A percentile compares a stretch with the other conserved stretches of the same genome.
phyloP scores from a whole-genome alignment of 2,329 filamentous ascomycete genomes.

The Colletotrichum gloeosporioides region DNA sequence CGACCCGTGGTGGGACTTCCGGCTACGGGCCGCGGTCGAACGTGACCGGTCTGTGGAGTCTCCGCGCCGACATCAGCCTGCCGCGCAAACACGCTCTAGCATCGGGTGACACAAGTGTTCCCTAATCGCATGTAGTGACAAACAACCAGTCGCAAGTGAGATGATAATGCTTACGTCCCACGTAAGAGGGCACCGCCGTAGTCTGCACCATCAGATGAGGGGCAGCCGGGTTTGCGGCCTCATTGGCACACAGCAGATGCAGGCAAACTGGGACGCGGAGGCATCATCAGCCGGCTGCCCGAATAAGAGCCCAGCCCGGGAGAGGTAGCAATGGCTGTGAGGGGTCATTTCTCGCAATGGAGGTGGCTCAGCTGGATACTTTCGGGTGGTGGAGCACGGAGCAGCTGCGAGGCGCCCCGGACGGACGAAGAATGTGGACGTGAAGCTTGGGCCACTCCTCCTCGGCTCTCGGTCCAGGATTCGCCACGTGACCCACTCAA shows the following conservation, averaged over 20 bases:
- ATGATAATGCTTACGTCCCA: constrained; percentile 4
- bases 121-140: not conserved
- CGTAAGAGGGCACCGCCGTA: not conserved
- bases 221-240: not conserved
- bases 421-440: not conserved
- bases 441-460: not conserved
- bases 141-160: not conserved
- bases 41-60: constrained; percentile 14
- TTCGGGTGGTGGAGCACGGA: not conserved
- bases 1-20: not conserved
- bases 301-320: not conserved
- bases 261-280: not conserved
- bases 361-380: not conserved
- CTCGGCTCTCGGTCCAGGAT: not conserved
- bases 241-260: not conserved
- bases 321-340: not conserved
- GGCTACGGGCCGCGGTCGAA: constrained; percentile 8
- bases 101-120: constrained; percentile 7
- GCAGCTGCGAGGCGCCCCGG: not conserved
- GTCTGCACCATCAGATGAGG: not conserved
- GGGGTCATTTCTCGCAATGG: not conserved
- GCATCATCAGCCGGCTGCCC: not conserved
- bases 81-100: not conserved
- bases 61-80: constrained; percentile 7
- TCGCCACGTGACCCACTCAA: constrained; percentile 11